Base-by-base conservation (phyloP, 1,139 yeast genomes). In the Diutina scorzettiae region DNA sequence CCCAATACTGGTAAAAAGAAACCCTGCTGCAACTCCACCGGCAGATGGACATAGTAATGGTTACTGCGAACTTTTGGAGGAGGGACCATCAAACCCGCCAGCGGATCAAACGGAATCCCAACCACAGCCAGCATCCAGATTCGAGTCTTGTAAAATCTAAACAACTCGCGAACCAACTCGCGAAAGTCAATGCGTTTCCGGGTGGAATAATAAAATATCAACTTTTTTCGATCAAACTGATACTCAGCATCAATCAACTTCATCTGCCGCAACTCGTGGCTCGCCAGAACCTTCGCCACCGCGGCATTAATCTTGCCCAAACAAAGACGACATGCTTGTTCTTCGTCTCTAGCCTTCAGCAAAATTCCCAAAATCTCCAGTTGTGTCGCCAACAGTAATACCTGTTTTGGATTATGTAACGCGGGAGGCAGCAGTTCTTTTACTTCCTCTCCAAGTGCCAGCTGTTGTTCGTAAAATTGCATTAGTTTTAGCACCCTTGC, bases 361-460 rank as follows among this genome's bases (percentile, higher is more conserved):
- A 73, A 54, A 42, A 84, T 65, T 56, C 76, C 83, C 43, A 71
- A 58, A 23, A 78, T 65, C 53, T 84, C 94, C 51, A 66, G 66
- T 14, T 72, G 64, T 50, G 71, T 77, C 2, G 94, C 93, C 48
- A 71, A 64, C 42, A 91, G 70, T 43, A 87, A 59, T 37, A 91
- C 76, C 45, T 85, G 84, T 58, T 91, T 91, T 2, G 96, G 80
- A 49, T 66, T 70, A 48, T 71, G 76, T 37, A 74, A 57, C 8
- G 64, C 55, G 17, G 74, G 69, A 17, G 66, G 80, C 41, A 28
- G 27, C 11, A 6, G n/a, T 14, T 17, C 40, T 7, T 29, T 20
- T 18, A 55, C 54, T 11, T 27, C 30, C 14, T 27, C 30, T 7
- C 30, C 30, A 44, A 75, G 58, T 0, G 78, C 78, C 16, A 73